A percentile compares a stretch with the other conserved stretches of the same genome.
phyloP scores from a whole-genome alignment of 345 rosid species.

The Aethionema arabicum region DNA sequence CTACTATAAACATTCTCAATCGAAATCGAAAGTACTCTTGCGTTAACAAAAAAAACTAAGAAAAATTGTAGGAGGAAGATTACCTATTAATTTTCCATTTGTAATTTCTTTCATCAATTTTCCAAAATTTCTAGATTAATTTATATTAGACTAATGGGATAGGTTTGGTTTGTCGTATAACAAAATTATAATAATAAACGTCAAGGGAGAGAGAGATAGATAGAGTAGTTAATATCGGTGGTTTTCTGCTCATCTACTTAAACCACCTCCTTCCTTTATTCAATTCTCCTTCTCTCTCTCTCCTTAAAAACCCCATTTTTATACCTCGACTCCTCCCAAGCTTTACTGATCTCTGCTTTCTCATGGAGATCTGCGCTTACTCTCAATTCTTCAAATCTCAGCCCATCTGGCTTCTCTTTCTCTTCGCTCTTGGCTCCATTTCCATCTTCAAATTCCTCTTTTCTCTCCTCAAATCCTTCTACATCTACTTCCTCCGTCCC shows the following conservation, averaged over 20 bases:
- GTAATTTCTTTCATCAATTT: too few species aligned
- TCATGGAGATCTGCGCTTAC: slow-evolving; percentile 56
- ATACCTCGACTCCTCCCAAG: too few species aligned
- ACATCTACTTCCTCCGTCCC: slow-evolving; percentile 81
- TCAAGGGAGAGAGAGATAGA: not conserved
- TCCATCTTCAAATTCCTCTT: slow-evolving; percentile 46
- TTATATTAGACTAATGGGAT: too few species aligned
- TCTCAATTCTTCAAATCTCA: slow-evolving; percentile 51
- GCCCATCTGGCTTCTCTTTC: slow-evolving; percentile 59
- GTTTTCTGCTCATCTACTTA: slow-evolving; percentile 73
- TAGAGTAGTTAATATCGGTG: slow-evolving; percentile 48
- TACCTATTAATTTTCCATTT: too few species aligned
- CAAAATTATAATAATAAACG: too few species aligned
- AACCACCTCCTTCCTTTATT: slow-evolving; percentile 34
- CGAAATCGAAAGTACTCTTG: too few species aligned
- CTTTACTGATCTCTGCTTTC: slow-evolving; percentile 19
- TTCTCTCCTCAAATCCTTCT: slow-evolving; percentile 59
- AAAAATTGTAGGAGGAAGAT: too few species aligned
- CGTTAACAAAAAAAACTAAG: too few species aligned
- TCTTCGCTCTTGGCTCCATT: slow-evolving; percentile 61
- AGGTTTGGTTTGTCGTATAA: too few species aligned
- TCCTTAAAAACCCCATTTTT: slow-evolving; percentile 14
- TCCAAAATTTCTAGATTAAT: too few species aligned
- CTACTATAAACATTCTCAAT: too few species aligned
- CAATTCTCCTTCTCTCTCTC: slow-evolving; percentile 10